Conservation (phyloP, 2,329 filamentous ascomycete genomes). For the Nannizziopsis barbatae region DNA sequence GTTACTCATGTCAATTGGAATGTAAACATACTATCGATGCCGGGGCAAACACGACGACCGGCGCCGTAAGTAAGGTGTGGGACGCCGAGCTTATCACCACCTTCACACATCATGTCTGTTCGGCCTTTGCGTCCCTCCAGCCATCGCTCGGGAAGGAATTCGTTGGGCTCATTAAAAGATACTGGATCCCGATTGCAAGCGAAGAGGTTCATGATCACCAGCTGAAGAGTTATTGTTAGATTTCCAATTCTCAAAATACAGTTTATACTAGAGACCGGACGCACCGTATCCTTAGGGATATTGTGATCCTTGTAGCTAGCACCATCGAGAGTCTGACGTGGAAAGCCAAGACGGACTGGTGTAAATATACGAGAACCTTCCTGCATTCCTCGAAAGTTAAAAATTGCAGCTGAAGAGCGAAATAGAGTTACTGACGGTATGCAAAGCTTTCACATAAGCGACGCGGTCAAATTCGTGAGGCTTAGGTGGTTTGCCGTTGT, state of each 20-base stretch:
- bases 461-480: constrained; percentile 16
- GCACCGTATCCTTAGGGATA: constrained; percentile 10
- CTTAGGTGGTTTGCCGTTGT: constrained; percentile 14
- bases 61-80: constrained; percentile 7
- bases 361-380: constrained; percentile 16
- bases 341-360: constrained; percentile 14
- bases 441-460: constrained; percentile 16
- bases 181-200: constrained; percentile 8
- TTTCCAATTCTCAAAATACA: background rate
- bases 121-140: constrained; percentile 9
- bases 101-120: constrained; percentile 1
- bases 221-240: constrained; percentile 3
- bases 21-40: constrained; percentile 9
- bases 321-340: constrained; percentile 10
- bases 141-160: constrained; percentile 9
- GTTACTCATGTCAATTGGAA: no score
- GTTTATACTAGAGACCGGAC: background rate
- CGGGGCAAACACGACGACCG: constrained; percentile 9
- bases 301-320: constrained; percentile 10
- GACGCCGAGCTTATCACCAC: constrained; percentile 8
- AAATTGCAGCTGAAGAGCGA: background rate
- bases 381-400: background rate
- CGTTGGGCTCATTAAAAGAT: constrained; percentile 6
- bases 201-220: constrained; percentile 11
- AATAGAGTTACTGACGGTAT: constrained; percentile 10